Base-by-base conservation (phyloP, 2,329 filamentous ascomycete species). In the Diplocarpon rosae region DNA sequence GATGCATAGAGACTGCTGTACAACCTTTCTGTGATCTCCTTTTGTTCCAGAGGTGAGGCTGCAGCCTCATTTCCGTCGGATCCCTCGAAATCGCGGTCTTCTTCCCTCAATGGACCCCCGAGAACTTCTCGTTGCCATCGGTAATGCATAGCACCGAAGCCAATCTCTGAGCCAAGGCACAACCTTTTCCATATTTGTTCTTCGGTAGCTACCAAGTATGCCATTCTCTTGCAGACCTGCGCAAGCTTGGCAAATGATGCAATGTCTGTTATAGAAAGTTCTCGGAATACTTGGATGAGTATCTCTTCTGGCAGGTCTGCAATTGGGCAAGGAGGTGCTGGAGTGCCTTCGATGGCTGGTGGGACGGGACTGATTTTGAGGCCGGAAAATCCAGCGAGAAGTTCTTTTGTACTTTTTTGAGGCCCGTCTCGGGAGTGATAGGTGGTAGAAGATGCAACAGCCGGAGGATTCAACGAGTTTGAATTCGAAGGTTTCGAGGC, bases 111-210 rank as follows among this genome's bases (percentile, higher is more conserved):
- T 49, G 76, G 63, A 59, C 68, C 70, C 72, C 83, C 70, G 48
- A 71, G 56, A 29, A 80, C 61, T 43, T 77, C 74, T 51, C 73
- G 78, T 39, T 76, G 73, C 67, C 81, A 96, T 48, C 77, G 69
- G 65, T 92, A 90, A 60, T 85, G 80, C 85, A 96, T 95, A 29
- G 73, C 77, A 5, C 68, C 71, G 62, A 95, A 93, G 16, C 89
- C 92, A 59, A 85, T 82, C 59, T 86, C 77, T 11, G 65, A 50
- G 0, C 80, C 82, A 1, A 85, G 65, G 37, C 83, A 85, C 4
- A 95, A 66, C 14, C 78, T 75, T 47, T 81, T 85, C 89, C 92
- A 98, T 56, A 95, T 83, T 35, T 75, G 75, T 56, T 95, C 83
- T 61, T 96, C 89, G 5, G 83, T 85, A 27, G 78, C 71, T 39